Percentiles rank a stretch among this genome's conserved stretches.
Evolutionary conservation across 164 flowering plant genomes (phyloP).

Genomic region (Euptelea pleiosperma): DNA sequence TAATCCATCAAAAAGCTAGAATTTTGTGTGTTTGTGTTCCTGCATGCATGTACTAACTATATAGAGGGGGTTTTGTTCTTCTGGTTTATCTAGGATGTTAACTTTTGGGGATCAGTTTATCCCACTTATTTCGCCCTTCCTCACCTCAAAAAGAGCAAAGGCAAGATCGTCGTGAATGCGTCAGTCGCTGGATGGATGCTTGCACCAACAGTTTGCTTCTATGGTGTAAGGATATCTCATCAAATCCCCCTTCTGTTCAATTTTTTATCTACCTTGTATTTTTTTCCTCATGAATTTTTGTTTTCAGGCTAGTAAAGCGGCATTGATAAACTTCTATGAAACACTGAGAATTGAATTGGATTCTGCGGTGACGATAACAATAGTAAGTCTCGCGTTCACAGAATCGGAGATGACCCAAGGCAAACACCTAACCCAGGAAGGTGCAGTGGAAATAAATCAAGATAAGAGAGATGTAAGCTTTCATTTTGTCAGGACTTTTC

Average conservation of each 20-base stretch:
- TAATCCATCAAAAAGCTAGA: too few species aligned
- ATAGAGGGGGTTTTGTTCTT: too few species aligned
- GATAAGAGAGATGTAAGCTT: conserved; percentile 48
- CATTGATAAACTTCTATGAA: conserved; percentile 42
- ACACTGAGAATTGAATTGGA: conserved; percentile 55
- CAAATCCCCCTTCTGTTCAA: background rate
- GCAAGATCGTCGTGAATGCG: conserved; percentile 42
- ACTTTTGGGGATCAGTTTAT: conserved; percentile 61
- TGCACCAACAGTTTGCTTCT: conserved; percentile 29
- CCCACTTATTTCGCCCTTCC: conserved; percentile 46
- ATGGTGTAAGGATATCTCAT: conserved; percentile 29
- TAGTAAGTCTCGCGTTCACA: conserved; percentile 55
- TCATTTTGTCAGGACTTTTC: too few species aligned
- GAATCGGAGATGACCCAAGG: conserved; percentile 58
- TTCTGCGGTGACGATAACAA: conserved; percentile 34
- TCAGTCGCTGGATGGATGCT: conserved; percentile 41
- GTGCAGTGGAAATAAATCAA: conserved; percentile 33
- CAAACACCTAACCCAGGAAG: conserved; percentile 31
- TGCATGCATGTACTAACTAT: background rate
- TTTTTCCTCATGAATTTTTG: background rate
- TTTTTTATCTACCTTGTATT: background rate
- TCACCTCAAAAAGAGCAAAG: conserved; percentile 40
- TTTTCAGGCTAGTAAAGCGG: conserved; percentile 76
- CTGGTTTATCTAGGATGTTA: conserved; percentile 33
- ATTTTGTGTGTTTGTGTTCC: background rate